Evolutionary conservation across 1,284 basidiomycete genomes (phyloP).

Genomic region (Hemileccinum hortonii): DNA sequence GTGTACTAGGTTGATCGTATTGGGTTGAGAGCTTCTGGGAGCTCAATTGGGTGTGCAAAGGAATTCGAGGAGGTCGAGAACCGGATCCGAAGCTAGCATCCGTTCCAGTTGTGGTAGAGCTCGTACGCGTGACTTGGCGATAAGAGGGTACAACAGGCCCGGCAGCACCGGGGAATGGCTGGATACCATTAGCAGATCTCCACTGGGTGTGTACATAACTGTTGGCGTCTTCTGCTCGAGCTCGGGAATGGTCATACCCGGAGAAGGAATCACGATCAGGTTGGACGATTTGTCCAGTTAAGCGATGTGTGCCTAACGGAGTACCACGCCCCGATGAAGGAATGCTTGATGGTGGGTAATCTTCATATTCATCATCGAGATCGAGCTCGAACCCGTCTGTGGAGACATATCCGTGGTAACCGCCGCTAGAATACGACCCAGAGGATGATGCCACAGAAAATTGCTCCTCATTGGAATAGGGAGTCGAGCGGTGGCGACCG

Average conservation of each 20-base stretch:
- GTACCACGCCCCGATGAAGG: conserved; percentile 67
- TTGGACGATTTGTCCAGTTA: conserved; percentile 58
- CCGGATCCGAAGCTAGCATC: conserved; percentile 53
- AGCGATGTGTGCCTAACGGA: conserved; percentile 54
- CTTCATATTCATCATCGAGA: conserved; percentile 70
- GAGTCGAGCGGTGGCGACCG: conserved; percentile 38
- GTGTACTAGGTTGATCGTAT: conserved; percentile 45
- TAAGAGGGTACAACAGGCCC: conserved; percentile 11
- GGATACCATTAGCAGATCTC: conserved; percentile 28
- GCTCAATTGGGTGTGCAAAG: conserved; percentile 69
- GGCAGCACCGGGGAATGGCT: conserved; percentile 27
- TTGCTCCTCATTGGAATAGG: conserved; percentile 44
- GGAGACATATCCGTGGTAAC: conserved; percentile 59
- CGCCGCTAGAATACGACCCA: conserved; percentile 39
- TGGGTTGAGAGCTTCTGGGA: conserved; percentile 57
- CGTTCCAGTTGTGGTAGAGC: conserved; percentile 45
- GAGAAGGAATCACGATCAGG: conserved; percentile 46
- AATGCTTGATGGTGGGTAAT: conserved; percentile 58
- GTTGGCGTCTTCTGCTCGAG: conserved; percentile 50
- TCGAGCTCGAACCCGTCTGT: conserved; percentile 67
- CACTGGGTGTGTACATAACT: too few species aligned
- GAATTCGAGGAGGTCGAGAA: conserved; percentile 44
- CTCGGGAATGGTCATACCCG: conserved; percentile 56
- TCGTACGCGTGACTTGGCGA: conserved; percentile 50
- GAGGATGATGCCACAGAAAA: conserved; percentile 33